Evolutionary conservation across 2,329 filamentous ascomycete species (phyloP).

Genomic region (Hypomyces rosellus): DNA sequence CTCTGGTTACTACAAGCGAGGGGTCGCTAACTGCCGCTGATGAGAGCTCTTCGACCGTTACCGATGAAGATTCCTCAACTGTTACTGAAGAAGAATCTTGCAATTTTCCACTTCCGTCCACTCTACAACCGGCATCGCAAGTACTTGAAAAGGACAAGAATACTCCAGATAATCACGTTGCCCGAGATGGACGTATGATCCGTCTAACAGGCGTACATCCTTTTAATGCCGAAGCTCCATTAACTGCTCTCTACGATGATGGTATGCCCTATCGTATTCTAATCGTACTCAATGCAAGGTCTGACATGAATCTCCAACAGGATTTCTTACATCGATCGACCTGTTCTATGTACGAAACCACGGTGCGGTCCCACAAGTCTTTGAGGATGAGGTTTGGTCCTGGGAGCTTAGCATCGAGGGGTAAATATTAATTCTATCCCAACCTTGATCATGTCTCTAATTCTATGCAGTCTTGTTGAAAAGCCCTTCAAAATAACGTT

Average conservation of each 20-base stretch:
- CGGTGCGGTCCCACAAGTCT: constrained; percentile 70
- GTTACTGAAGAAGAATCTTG: too few relatives aligned
- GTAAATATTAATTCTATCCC: constrained; percentile 1
- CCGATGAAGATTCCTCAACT: too few relatives aligned
- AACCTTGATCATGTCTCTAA: neutral
- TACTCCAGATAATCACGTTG: constrained; percentile 77
- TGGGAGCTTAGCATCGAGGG: constrained; percentile 85
- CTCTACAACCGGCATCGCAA: too few relatives aligned
- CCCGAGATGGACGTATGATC: constrained; percentile 74
- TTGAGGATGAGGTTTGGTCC: constrained; percentile 63
- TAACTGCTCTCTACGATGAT: constrained; percentile 68
- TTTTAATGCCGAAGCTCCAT: constrained; percentile 82
- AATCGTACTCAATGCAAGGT: too few relatives aligned
- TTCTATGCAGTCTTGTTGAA: constrained; percentile 52
- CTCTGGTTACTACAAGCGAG: too few relatives aligned
- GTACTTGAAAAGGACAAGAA: constrained; percentile 51
- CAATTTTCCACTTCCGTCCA: neutral
- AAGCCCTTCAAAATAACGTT: constrained; percentile 67
- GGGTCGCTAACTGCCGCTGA: too few relatives aligned
- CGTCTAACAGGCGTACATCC: constrained; percentile 83
- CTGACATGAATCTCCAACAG: too few relatives aligned
- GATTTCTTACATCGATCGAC: constrained; percentile 65
- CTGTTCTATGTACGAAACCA: constrained; percentile 92
- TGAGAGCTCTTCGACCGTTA: too few relatives aligned
- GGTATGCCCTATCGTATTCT: constrained; percentile 49